Percentiles rank a stretch among this genome's conserved stretches.
Evolutionary conservation across 495 filamentous ascomycete genomes (phyloP).

Genomic region (Viridothelium virens): DNA sequence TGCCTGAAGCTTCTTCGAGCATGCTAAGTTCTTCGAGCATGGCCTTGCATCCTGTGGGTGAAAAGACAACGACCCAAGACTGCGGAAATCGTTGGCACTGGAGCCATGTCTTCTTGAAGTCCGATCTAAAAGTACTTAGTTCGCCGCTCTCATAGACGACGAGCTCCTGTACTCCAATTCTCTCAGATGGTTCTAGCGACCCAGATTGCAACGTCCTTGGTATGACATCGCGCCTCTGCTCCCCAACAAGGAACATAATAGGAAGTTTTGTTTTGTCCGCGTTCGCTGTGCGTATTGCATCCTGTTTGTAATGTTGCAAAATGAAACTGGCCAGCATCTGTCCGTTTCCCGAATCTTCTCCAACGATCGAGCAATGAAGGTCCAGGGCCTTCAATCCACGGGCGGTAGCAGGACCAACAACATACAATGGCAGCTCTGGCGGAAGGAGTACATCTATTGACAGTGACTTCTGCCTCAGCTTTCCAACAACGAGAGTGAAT

Average conservation of each 20-base stretch:
- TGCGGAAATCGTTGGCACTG: conserved; percentile 30
- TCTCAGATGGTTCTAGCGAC: conserved; percentile 33
- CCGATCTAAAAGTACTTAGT: conserved; percentile 59
- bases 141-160: conserved; percentile 81
- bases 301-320: conserved; percentile 56
- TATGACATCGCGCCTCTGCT: conserved; percentile 80
- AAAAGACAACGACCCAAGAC: conserved; percentile 85
- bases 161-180: conserved; percentile 63
- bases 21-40: conserved; percentile 62
- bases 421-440: conserved; percentile 61
- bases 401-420: conserved; percentile 86
- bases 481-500: conserved; percentile 57
- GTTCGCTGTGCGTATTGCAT: not conserved
- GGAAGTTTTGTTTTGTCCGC: conserved; percentile 37
- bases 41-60: conserved; percentile 75
- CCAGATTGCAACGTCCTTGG: conserved; percentile 62
- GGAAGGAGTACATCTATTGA: conserved; percentile 32
- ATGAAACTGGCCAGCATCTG: conserved; percentile 71
- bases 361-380: conserved; percentile 38
- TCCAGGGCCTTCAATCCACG: conserved; percentile 57
- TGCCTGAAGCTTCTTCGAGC: conserved; percentile 44
- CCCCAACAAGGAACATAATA: conserved; percentile 79
- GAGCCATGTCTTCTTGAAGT: conserved; percentile 45
- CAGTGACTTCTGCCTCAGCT: conserved; percentile 25
- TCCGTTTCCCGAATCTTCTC: conserved; percentile 73